Conservation (phyloP, 352 stramenopile species). For the Phytopythium kandeliae region DNA sequence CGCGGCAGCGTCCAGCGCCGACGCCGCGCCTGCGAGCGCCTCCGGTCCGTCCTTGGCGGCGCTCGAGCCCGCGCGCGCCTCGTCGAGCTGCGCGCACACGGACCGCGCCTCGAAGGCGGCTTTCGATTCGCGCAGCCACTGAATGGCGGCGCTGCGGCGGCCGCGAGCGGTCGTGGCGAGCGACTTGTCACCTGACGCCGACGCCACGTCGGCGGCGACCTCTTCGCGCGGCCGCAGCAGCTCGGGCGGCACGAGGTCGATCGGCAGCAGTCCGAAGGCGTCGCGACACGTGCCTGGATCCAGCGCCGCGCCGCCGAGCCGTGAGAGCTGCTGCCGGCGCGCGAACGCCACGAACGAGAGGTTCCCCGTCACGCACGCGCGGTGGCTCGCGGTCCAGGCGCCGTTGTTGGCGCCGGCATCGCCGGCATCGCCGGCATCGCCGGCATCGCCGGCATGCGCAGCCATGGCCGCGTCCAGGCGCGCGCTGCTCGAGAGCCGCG, state of each 20-base stretch:
- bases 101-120: conserved; percentile 16
- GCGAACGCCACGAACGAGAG: conserved; percentile 51
- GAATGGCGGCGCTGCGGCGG: conserved; percentile 25
- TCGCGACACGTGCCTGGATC: conserved; percentile 34
- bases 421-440: neutral
- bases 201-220: conserved; percentile 13
- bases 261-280: conserved; percentile 39
- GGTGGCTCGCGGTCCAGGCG: conserved; percentile 45
- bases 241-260: conserved; percentile 53
- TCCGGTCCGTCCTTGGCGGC: conserved; percentile 13
- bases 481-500: conserved; percentile 8
- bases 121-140: conserved; percentile 31
- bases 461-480: too few species aligned
- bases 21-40: neutral
- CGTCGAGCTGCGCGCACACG: conserved; percentile 4
- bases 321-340: conserved; percentile 28
- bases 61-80: too few species aligned
- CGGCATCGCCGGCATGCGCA: conserved; percentile 5
- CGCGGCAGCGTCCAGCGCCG: neutral
- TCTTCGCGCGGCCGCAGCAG: conserved; percentile 23
- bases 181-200: neutral
- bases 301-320: conserved; percentile 4
- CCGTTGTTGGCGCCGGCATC: conserved; percentile 20
- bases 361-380: conserved; percentile 54
- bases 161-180: conserved; percentile 13